Evolutionary conservation across 1,139 yeast genomes (phyloP).

Genomic region (Saccharomyces hybrid): DNA sequence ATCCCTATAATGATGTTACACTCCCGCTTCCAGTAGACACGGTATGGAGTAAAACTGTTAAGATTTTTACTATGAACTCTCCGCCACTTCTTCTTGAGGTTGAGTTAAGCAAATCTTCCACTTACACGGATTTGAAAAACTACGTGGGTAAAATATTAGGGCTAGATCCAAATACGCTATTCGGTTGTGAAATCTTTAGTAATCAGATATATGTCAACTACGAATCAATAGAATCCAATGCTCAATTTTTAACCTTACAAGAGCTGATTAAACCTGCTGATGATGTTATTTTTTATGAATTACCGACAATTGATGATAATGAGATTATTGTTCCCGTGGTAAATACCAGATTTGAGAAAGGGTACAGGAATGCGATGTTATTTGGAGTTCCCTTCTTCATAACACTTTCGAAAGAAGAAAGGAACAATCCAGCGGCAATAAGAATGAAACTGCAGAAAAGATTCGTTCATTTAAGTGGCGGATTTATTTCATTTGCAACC

Average conservation of each 20-base stretch:
- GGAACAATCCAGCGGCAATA: conserved; percentile 47
- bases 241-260: conserved; percentile 57
- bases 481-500: conserved; percentile 23
- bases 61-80: conserved; percentile 53
- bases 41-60: conserved; percentile 63
- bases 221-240: conserved; percentile 50
- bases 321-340: conserved; percentile 65
- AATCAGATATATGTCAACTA: conserved; percentile 63
- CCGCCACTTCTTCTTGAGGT: conserved; percentile 51
- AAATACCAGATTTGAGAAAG: conserved; percentile 43
- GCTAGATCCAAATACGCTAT: conserved; percentile 40
- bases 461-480: conserved; percentile 37
- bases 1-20: conserved; percentile 87
- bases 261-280: conserved; percentile 63
- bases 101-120: conserved; percentile 60
- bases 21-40: conserved; percentile 77
- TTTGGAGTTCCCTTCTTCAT: conserved; percentile 77
- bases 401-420: conserved; percentile 43
- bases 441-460: conserved; percentile 46
- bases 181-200: conserved; percentile 66
- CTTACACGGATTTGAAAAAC: conserved; percentile 54
- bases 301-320: conserved; percentile 34
- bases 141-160: conserved; percentile 50
- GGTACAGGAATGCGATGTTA: conserved; percentile 34
- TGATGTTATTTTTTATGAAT: conserved; percentile 60